Evolutionary conservation across 306 rosid species (phyloP), one percentile per base, ranked within the genome.

Genomic region (Macrotyloma uniflorum): DNA sequence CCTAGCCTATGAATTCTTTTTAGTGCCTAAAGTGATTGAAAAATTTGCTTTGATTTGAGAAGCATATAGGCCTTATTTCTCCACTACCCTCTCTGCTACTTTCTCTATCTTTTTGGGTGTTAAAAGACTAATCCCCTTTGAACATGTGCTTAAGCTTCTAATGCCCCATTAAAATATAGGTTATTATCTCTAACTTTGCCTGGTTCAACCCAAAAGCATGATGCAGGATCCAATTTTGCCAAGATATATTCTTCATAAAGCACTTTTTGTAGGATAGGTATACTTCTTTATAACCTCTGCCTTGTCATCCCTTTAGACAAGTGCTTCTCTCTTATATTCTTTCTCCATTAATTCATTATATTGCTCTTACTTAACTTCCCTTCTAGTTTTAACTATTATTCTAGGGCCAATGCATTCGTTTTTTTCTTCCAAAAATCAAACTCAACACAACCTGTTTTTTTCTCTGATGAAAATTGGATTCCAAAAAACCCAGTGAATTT

Each of bases 81-180:
- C 76, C 80, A 71, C 74, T 64, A 42, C 50, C 53, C 33, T 32
- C 33, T 32, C 8, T 55, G 20, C 77, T 79, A 68, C 81, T 59
- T 83, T 74, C 64, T 83, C 45, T 78, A 51, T 74, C 75, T 61
- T 83, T 74, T 74, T 54, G 70, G 63, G 71, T 78, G 76, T 74
- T 55, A 59, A 80, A 82, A 83, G 85, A 81, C 79, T 79, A 81
- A 79, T 83, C 79, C 74, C 50, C 86, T 85, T 85, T 81, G 79
- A 79, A 85, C 85, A 87, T 81, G 90, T 85, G 88, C 85, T 75
- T 81, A 53, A 77, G 80, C 82, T 78, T 75, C 74, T 84, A 69
- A 68, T 67, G 45, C 78, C 51, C 65, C 30, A 12, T 74, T 78
- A 72, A 67, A 70, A 54, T 84, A 69, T 67, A 5, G 5, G 18